These are phyloP conservation scores for Prunus kanzakura DNA, from an alignment of 306 rosid genomes.

Conservation along the genomic window DNA sequence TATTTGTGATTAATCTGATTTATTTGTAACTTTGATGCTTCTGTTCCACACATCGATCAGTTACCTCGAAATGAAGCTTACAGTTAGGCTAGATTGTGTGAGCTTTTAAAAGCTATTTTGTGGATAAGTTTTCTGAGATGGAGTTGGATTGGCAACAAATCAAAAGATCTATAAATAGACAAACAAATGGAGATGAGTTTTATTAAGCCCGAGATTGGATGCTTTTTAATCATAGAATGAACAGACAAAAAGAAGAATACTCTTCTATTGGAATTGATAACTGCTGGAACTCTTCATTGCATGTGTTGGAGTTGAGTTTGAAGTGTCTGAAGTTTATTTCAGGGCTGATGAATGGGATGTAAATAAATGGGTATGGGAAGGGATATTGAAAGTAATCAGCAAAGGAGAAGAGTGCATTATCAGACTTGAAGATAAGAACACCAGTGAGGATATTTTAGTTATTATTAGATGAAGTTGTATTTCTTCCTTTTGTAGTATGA, in stretches of 20 bases:
- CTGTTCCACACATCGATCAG: neutral
- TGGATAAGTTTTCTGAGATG: neutral
- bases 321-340: conserved; percentile 36
- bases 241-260: neutral
- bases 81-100: neutral
- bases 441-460: conserved; percentile 52
- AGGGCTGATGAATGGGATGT: conserved; percentile 99
- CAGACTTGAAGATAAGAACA: conserved; percentile 84
- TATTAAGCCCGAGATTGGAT: neutral
- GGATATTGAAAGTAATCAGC: conserved; percentile 73
- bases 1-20: neutral
- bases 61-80: neutral
- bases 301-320: conserved; percentile 20
- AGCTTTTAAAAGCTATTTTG: neutral
- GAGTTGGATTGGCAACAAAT: neutral
- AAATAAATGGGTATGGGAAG: conserved; percentile 97
- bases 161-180: neutral
- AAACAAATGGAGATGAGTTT: neutral
- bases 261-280: neutral
- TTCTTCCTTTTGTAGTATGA: conserved; percentile 1
- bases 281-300: conserved; percentile 7
- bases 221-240: neutral
- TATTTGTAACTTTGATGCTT: neutral
- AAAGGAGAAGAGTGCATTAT: conserved; percentile 93
- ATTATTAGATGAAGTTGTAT: conserved; percentile 9